Evolutionary conservation across 352 stramenopile genomes (phyloP).

Genomic region (Hyaloperonospora brassicae): DNA sequence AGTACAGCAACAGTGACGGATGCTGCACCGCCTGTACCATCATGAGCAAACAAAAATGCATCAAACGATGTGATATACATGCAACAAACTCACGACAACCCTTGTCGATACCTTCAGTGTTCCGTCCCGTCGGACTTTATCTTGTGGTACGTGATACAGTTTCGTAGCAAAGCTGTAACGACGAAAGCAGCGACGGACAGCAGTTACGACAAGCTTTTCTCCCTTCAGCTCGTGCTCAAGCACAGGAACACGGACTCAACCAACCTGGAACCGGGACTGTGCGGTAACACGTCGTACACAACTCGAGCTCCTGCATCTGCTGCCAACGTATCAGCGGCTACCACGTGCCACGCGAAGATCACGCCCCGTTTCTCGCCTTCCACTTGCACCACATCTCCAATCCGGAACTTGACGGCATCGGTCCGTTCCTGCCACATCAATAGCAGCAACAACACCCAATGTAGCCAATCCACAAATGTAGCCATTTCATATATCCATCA

Average conservation of each 20-base stretch:
- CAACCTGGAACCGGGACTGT: conserved; percentile 44
- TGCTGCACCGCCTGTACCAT: conserved; percentile 44
- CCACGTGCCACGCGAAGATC: conserved; percentile 51
- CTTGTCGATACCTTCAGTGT: conserved; percentile 30
- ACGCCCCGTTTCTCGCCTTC: conserved; percentile 45
- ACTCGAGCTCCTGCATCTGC: conserved; percentile 33
- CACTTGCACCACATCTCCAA: conserved; percentile 69
- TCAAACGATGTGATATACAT: neutral
- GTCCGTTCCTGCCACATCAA: conserved; percentile 34
- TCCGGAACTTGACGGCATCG: conserved; percentile 37
- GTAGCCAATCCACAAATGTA: too few species aligned
- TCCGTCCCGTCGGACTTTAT: conserved; percentile 35
- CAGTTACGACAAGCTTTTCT: neutral
- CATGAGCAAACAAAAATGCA: neutral
- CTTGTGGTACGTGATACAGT: conserved; percentile 51
- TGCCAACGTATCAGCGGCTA: conserved; percentile 18
- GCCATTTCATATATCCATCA: neutral
- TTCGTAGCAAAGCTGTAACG: conserved; percentile 38
- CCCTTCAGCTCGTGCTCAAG: neutral
- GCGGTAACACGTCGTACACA: conserved; percentile 63
- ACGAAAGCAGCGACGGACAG: neutral
- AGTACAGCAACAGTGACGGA: conserved; percentile 61
- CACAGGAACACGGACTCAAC: neutral
- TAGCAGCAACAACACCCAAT: too few species aligned
- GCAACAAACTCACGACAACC: neutral